Evolutionary conservation across 345 rosid species (phyloP), one percentile per base, ranked within the genome.

Genomic region (Arabis alpina): DNA sequence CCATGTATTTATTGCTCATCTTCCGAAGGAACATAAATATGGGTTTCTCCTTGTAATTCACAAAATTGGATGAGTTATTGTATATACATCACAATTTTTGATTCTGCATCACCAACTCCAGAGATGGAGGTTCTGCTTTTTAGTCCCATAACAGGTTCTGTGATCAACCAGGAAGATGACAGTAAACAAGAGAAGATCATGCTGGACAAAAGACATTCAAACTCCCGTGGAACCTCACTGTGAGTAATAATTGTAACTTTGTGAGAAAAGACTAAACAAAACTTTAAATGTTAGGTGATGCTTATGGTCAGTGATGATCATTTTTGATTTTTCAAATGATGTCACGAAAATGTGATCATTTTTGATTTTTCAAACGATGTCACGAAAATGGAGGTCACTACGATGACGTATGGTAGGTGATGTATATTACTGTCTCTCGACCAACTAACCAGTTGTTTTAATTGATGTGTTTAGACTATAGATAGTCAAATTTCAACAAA

Each of bases 391-490:
- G 63, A 52, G 68, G 77, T 67, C 15, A 39, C 25, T 44, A 36
- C 1, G 25, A 52, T 74, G 68, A 66, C 77, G 68, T 66, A 1
- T 51, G 2, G 62, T 9, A 8, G 36, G 5, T 74, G 77, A 74
- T 66, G 73, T 52, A 3, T 28, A 3, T 3, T 15, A 13, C 30
- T 63, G 37, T 14, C 54, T 5, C 3, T 19, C 15, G 3, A 42
- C 32, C 19, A 58, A 15, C 40, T 59, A 66, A 65, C 5, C 11
- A 66, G 54, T 51, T 55, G 58, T 15, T 48, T 25, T 50, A 48
- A 14, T 16, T 50, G 47, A 23, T 66, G 24, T 41, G 42, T 19
- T 19, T 19, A 19, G 23, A 19, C 23, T 19, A 0, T 66, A 58
- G 9, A 66, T 39, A n/a, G 72, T 74, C 59, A 59, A 42, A 14